These are phyloP conservation scores for Cicer pinnatifidum DNA, from an alignment of 306 rosid species.

Conservation along the genomic window DNA sequence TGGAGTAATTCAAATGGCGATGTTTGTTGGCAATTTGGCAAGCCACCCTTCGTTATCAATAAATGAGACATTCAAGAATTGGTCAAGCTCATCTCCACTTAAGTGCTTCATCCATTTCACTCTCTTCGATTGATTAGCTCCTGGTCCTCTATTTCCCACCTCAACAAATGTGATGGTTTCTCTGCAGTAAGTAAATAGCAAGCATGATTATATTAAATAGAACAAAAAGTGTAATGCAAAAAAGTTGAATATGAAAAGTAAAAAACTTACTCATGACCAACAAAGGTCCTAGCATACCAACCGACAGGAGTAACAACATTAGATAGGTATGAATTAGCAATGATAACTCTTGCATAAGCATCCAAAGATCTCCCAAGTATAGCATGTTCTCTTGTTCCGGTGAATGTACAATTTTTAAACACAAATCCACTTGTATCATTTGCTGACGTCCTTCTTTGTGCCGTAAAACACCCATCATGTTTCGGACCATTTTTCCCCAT, in stretches of 20 bases:
- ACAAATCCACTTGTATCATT: constrained; percentile 46
- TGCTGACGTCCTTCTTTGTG: constrained; percentile 34
- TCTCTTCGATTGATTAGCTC: constrained; percentile 43
- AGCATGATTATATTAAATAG: too few relatives aligned
- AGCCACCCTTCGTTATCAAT: constrained; percentile 57
- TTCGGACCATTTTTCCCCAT: constrained; percentile 1
- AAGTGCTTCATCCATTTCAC: constrained; percentile 51
- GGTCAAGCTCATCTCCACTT: neutral
- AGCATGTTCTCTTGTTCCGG: constrained; percentile 39
- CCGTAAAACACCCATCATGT: constrained; percentile 44
- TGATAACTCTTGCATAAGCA: constrained; percentile 49
- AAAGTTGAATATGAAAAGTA: neutral
- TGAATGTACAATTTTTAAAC: constrained; percentile 44
- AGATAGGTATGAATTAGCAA: constrained; percentile 42
- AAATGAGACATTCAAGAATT: constrained; percentile 15
- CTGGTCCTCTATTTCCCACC: constrained; percentile 45
- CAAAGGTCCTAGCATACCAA: constrained; percentile 38
- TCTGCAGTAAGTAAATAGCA: constrained; percentile 19
- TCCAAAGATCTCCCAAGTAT: constrained; percentile 51
- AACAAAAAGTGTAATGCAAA: too few relatives aligned
- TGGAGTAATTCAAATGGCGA: neutral
- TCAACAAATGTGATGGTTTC: constrained; percentile 41
- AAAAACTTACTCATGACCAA: constrained; percentile 45
- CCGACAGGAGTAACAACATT: constrained; percentile 42
- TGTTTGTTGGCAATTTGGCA: constrained; percentile 11